Base-by-base conservation (phyloP, 352 stramenopile species). In the Phytophthora sojae region DNA sequence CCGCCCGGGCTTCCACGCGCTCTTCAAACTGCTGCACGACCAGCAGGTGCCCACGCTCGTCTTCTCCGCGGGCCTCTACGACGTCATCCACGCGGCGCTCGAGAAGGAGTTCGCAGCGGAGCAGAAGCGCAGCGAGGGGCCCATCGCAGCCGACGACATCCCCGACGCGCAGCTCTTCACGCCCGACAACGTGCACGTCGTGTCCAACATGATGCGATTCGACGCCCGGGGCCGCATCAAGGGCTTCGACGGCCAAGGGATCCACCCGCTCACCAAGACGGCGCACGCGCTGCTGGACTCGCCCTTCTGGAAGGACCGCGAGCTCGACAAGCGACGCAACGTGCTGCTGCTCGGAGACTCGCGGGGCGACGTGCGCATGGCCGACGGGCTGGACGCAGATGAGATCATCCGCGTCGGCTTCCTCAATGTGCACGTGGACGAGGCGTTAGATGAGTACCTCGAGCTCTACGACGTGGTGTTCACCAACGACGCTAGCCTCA, bases 231-330 rank as follows among this genome's bases (percentile, higher is more conserved):
- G 82, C 11, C 32, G 67, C 0, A 75, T 90, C 57, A 61, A 84
- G 56, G 79, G 73, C 51, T 92, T 94, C 62, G 62, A 92, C n/a
- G 85, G 83, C 21, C 78, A 67, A 57, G 30, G 90, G 14, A 94
- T 94, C 61, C 85, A 94, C 61, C 88, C 81, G 44, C 77, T 91
- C 30, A 94, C 91, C 81, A 94, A 94, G 69, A 94, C 90, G 54
- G 82, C 85, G n/a, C 78, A 69, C 21, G 83, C 92, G 39, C 23
- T 93, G 53, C 61, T 83, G 4, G 78, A 87, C 52, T 91, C 82
- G n/a, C 67, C 75, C 26, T 93, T 94, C 47, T 90, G 81, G 75
- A 29, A 78, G 9, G 69, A 86, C n/a, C 85, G 74, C 23, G 59
- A 89, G 37, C 51, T 78, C 25, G 76, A 90, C 51, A 69, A 79